Percentiles rank a stretch among this genome's conserved stretches.
Evolutionary conservation across 148 eudicot genomes (phyloP).

Genomic region (Rhododendron simsii): DNA sequence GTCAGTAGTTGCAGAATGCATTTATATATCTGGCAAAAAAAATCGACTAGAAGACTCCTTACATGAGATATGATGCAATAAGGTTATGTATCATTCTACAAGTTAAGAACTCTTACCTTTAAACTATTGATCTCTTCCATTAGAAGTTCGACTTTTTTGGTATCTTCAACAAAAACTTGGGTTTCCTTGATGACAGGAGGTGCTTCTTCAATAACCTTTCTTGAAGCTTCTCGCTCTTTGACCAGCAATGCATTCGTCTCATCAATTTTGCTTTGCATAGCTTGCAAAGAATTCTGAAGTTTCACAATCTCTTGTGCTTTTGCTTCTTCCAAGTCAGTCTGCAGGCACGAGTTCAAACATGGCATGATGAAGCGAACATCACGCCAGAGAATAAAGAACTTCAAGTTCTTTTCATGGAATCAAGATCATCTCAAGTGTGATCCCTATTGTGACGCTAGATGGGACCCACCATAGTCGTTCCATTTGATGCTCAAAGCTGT

Average conservation of each 20-base stretch:
- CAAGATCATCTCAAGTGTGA: not conserved
- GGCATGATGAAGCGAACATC: not conserved
- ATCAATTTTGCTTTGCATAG: conserved; percentile 53
- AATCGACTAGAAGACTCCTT: not conserved
- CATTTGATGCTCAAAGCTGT: not conserved
- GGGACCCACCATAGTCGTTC: not conserved
- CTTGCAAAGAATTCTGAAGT: conserved; percentile 60
- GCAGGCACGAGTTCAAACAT: conserved; percentile 24
- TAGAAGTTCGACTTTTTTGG: conserved; percentile 61
- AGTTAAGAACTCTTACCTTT: conserved; percentile 41
- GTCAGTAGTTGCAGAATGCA: not conserved
- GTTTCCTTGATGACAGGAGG: conserved; percentile 89
- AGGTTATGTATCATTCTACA: not conserved
- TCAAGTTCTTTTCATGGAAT: conserved; percentile 1
- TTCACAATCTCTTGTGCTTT: conserved; percentile 74
- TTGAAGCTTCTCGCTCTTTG: conserved; percentile 74
- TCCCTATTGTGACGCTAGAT: not conserved
- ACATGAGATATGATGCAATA: not conserved
- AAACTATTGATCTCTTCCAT: conserved; percentile 53
- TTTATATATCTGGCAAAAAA: not conserved
- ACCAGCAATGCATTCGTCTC: conserved; percentile 61
- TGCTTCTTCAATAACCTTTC: conserved; percentile 79
- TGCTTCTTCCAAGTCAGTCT: conserved; percentile 93
- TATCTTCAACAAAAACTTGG: conserved; percentile 82
- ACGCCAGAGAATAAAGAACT: not conserved